Evolutionary conservation across 352 stramenopile species (phyloP).

Genomic region (Elongisporangium anandrum): DNA sequence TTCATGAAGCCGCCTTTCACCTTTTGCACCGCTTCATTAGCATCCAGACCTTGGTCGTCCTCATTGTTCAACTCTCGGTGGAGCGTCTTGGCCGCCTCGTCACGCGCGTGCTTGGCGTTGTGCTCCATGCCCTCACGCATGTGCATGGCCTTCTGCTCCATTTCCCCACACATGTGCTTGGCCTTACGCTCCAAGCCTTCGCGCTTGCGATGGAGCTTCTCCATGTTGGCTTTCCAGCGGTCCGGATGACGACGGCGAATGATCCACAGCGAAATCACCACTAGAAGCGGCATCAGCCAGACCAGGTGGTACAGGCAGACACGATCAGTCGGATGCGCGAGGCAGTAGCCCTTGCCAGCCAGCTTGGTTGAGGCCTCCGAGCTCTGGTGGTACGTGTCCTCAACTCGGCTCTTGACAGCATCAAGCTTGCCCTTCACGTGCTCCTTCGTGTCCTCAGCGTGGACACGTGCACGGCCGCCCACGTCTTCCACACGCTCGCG

Average conservation of each 20-base stretch:
- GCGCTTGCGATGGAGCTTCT: conserved; percentile 42
- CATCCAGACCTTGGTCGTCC: not conserved
- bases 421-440: conserved; percentile 14
- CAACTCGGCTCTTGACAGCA: conserved; percentile 22
- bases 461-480: conserved; percentile 1
- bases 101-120: not conserved
- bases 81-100: not conserved
- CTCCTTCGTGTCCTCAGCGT: not conserved
- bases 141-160: not conserved
- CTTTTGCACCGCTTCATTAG: not conserved
- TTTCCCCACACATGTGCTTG: not conserved
- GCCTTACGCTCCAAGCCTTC: conserved; percentile 31
- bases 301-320: conserved; percentile 43
- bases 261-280: conserved; percentile 26
- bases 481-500: conserved; percentile 12
- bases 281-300: conserved; percentile 39
- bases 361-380: conserved; percentile 42
- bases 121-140: not conserved
- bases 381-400: conserved; percentile 56
- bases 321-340: conserved; percentile 35
- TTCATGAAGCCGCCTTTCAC: conserved; percentile 3
- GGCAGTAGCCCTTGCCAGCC: conserved; percentile 42
- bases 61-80: not conserved
- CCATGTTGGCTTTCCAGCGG: conserved; percentile 52
- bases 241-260: conserved; percentile 63